phyloP scores from a whole-genome alignment of 495 filamentous ascomycete genomes.

The Penicillium argentinense region DNA sequence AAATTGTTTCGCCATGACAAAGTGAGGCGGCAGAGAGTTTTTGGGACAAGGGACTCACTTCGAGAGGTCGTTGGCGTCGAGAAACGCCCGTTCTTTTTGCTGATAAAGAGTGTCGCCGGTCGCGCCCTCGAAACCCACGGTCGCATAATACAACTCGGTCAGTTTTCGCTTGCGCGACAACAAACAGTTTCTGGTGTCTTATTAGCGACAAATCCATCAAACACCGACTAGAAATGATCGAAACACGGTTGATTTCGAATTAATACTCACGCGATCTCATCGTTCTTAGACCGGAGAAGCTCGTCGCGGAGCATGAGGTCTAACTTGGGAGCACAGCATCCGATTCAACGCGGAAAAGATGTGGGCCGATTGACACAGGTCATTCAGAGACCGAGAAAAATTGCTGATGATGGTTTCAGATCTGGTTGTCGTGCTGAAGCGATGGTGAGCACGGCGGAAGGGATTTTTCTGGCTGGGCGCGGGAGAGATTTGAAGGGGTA shows the following conservation, averaged over 20 bases:
- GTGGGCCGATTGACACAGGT: slow-evolving; percentile 44
- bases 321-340: slow-evolving; percentile 57
- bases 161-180: slow-evolving; percentile 80
- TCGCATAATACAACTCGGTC: slow-evolving; percentile 70
- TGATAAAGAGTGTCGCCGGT: slow-evolving; percentile 57
- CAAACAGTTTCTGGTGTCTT: slow-evolving; percentile 64
- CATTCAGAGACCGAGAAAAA: slow-evolving; percentile 53
- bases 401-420: slow-evolving; percentile 57
- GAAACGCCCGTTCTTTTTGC: slow-evolving; percentile 57
- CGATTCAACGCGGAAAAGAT: slow-evolving; percentile 57
- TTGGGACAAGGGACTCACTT: slow-evolving; percentile 58
- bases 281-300: slow-evolving; percentile 56
- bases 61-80: slow-evolving; percentile 71
- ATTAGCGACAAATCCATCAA: slow-evolving; percentile 35
- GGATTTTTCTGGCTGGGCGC: slow-evolving; percentile 36
- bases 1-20: slow-evolving; percentile 2
- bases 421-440: slow-evolving; percentile 46
- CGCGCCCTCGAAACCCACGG: slow-evolving; percentile 48
- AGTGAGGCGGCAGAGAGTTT: slow-evolving; percentile 19
- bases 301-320: slow-evolving; percentile 59
- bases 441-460: slow-evolving; percentile 39
- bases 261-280: slow-evolving; percentile 62
- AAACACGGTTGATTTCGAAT: slow-evolving; percentile 20
- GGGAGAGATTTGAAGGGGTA: slow-evolving; percentile 27
- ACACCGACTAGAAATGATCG: slow-evolving; percentile 11